These are phyloP conservation scores for Xerocomus brunneocitrinus DNA, from an alignment of 768 basidiomycete species.

Conservation along the genomic window DNA sequence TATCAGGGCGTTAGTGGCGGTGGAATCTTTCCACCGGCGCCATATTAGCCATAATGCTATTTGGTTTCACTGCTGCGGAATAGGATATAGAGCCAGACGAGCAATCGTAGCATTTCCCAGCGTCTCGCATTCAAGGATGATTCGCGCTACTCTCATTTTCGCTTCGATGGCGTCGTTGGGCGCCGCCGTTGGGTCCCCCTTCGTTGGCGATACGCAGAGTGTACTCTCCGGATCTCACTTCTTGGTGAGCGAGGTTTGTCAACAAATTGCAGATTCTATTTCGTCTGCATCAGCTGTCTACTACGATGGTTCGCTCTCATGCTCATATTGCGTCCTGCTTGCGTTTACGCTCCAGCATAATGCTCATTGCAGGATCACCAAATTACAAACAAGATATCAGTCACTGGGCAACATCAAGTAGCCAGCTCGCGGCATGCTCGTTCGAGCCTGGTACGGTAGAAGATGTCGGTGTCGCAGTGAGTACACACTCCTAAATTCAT, in stretches of 20 bases:
- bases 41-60: too few species aligned
- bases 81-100: background rate
- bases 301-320: constrained; percentile 32
- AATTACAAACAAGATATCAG: constrained; percentile 38
- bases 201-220: background rate
- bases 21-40: background rate
- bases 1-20: background rate
- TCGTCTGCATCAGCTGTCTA: constrained; percentile 45
- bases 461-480: constrained; percentile 47
- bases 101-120: background rate
- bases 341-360: background rate
- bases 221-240: background rate
- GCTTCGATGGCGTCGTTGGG: background rate
- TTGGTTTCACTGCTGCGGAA: too few species aligned
- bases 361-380: background rate
- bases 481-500: background rate
- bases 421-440: constrained; percentile 43
- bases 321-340: background rate
- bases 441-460: constrained; percentile 51
- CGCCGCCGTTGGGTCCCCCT: background rate
- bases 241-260: constrained; percentile 20
- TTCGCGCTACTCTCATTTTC: background rate
- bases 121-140: background rate
- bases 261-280: constrained; percentile 34
- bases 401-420: constrained; percentile 49